Evolutionary conservation across 2,329 filamentous ascomycete genomes (phyloP).

Genomic region (Hymenoscyphus occultus): DNA sequence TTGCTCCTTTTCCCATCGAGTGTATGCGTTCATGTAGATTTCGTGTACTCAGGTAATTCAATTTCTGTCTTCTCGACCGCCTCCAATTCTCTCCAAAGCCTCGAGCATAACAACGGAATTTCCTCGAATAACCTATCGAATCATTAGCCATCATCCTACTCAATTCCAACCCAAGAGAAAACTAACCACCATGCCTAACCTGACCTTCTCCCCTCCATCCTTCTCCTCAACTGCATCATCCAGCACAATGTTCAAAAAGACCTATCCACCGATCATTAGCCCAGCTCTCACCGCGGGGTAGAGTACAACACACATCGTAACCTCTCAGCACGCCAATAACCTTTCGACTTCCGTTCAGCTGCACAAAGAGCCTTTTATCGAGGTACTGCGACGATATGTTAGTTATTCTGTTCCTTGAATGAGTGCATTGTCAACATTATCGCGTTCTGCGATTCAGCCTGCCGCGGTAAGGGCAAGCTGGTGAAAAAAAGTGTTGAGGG

Average conservation of each 20-base stretch:
- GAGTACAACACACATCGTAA: constrained; percentile 70
- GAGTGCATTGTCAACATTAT: constrained; percentile 11
- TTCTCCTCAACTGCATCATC: constrained; percentile 97
- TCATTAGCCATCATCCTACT: constrained; percentile 18
- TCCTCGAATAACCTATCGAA: constrained; percentile 79
- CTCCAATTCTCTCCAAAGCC: constrained; percentile 66
- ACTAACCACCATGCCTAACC: constrained; percentile 88
- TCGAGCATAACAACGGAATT: constrained; percentile 99
- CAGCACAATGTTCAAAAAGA: constrained; percentile 96
- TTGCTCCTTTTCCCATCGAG: neutral
- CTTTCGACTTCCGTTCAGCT: constrained; percentile 96
- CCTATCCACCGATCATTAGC: constrained; percentile 50
- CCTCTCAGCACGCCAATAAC: constrained; percentile 91
- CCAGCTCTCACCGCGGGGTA: constrained; percentile 3
- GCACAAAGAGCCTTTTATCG: constrained; percentile 97
- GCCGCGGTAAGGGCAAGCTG: neutral
- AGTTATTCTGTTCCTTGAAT: constrained; percentile 57
- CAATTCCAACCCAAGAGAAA: neutral
- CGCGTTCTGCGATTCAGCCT: constrained; percentile 13
- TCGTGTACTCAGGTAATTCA: constrained; percentile 2
- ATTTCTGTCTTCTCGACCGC: constrained; percentile 46
- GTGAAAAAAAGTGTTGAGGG: constrained; percentile 19
- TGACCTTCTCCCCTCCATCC: constrained; percentile 82
- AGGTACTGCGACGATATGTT: constrained; percentile 67
- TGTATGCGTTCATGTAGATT: neutral